Conservation (phyloP, 805 yeast species). For the Spathaspora hagerdaliae region DNA sequence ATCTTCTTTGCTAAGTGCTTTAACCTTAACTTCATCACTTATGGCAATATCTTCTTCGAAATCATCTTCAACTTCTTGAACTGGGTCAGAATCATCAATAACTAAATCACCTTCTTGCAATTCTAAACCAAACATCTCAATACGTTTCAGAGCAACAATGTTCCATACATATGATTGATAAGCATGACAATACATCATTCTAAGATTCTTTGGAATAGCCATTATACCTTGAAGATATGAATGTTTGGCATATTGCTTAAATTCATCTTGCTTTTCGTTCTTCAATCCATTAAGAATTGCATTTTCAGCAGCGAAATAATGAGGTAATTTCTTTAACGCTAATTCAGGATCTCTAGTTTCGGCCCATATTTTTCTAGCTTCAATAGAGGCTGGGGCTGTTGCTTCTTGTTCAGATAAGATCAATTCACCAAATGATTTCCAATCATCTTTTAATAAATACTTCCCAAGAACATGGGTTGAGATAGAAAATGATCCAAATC, state of each 20-base stretch:
- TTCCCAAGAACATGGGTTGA: conserved; percentile 88
- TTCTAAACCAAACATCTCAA: conserved; percentile 62
- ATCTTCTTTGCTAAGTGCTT: conserved; percentile 73
- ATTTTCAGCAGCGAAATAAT: conserved; percentile 80
- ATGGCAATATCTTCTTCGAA: conserved; percentile 70
- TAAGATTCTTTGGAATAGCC: conserved; percentile 86
- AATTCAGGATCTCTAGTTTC: conserved; percentile 60
- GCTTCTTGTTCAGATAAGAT: conserved; percentile 82
- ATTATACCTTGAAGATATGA: conserved; percentile 77
- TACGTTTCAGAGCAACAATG: conserved; percentile 70
- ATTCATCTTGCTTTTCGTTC: conserved; percentile 43
- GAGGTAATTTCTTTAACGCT: conserved; percentile 79
- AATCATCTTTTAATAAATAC: conserved; percentile 63
- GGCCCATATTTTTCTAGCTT: conserved; percentile 80
- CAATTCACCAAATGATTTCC: conserved; percentile 76
- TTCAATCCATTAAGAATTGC: conserved; percentile 62
- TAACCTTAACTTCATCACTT: conserved; percentile 59
- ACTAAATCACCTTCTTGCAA: conserved; percentile 84
- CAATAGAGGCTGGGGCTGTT: conserved; percentile 77
- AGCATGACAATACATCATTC: conserved; percentile 96
- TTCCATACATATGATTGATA: conserved; percentile 98
- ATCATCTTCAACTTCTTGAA: conserved; percentile 24
- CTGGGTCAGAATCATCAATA: conserved; percentile 21
- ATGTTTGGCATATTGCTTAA: conserved; percentile 42
- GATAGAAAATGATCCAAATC: conserved; percentile 93